Percentiles rank a stretch among this genome's conserved stretches.
Conservation (phyloP, 2,329 filamentous ascomycete genomes). For the Triangularia setosa region DNA sequence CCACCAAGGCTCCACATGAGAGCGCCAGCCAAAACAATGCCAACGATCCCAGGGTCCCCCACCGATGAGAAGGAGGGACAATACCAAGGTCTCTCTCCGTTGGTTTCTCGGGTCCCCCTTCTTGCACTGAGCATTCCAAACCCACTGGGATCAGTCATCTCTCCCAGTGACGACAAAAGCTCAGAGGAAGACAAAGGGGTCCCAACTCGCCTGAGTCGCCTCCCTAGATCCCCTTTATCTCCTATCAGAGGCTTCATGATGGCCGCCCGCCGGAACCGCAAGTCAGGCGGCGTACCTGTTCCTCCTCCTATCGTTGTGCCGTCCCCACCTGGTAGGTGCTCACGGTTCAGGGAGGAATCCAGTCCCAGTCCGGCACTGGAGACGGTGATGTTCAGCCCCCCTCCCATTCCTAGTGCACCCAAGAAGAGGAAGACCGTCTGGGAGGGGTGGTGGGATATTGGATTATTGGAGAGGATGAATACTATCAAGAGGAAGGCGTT, state of each 20-base stretch:
- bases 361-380: constrained; percentile 1
- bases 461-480: constrained; percentile 26
- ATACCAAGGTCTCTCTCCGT: constrained; percentile 21
- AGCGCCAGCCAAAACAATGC: neutral
- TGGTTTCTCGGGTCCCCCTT: constrained; percentile 20
- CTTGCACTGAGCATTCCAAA: neutral
- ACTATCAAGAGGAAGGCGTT: constrained; percentile 24
- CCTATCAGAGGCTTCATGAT: constrained; percentile 14
- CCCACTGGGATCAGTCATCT: neutral
- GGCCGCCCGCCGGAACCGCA: constrained; percentile 6
- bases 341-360: constrained; percentile 4
- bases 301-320: neutral
- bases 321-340: neutral
- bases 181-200: constrained; percentile 20
- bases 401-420: neutral
- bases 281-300: neutral
- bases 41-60: constrained; percentile 13
- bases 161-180: constrained; percentile 13
- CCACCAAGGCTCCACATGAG: constrained; percentile 14
- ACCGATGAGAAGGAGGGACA: constrained; percentile 8
- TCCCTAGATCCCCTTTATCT: constrained; percentile 20
- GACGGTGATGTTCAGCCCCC: constrained; percentile 7
- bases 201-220: constrained; percentile 12
- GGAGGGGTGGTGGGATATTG: constrained; percentile 29
- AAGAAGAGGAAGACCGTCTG: constrained; percentile 22